Base-by-base conservation (phyloP, 2,329 filamentous ascomycete species). In the Capronia americana region DNA sequence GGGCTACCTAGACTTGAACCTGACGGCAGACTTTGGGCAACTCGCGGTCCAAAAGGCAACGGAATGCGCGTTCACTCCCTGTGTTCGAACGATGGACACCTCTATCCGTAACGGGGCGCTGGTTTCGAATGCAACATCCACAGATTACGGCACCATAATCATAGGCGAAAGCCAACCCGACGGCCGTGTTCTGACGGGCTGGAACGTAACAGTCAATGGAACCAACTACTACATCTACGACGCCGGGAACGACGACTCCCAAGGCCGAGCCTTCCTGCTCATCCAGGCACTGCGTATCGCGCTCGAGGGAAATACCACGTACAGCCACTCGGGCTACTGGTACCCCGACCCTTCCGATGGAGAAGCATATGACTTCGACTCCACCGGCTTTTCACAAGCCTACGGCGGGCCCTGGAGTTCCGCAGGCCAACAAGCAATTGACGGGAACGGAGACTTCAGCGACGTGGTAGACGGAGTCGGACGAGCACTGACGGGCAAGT, bases 201-300 rank as follows among this genome's bases (percentile, higher is more conserved):
- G 64, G 64, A 58, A 54, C 4, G 64, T 57, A 20, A 61, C 54
- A 0, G 68, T 78, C 8, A 73, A 78, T 72, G 74, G 73, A 2
- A 75, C 76, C 24, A 69, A 62, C n/a, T 79, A 77, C 58, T 77
- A 75, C 69, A 69, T 72, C 56, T 68, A 73, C 56, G 69, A 66
- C 32, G n/a, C 51, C n/a, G 64, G 59, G 30, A 62, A 23, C 11
- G 53, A 32, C 46, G 53, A 62, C 24, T n/a, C 48, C 12, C 58
- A 62, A 32, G 64, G 64, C n/a, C 64, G 46, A 23, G 64, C 64
- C 4, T 57, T 41, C 24, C 24, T 67, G 8, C 61, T 67, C 17
- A 61, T 67, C 24, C 65, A 61, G 57, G 61, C 65, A 34, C 53
- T 67, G 5, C 61, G 65, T 11, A 64, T 61, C 41, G 65, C 65